Percentiles rank a stretch among this genome's conserved stretches.
Evolutionary conservation across 306 rosid genomes (phyloP).

Genomic region (Calophaca sinica): DNA sequence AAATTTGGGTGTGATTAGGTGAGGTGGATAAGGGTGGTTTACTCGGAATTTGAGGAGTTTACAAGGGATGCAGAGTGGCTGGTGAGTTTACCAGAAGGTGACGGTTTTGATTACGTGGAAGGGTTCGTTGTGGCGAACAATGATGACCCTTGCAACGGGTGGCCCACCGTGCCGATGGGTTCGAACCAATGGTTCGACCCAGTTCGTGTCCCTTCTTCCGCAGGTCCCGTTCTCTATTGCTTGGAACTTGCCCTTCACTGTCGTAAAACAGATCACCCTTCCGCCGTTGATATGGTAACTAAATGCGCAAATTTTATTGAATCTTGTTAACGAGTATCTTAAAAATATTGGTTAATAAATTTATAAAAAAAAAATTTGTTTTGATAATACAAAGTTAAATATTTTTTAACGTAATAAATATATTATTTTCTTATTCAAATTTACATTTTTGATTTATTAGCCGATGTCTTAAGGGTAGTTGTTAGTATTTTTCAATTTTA

Average conservation of each 20-base stretch:
- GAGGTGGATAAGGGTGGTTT: constrained; percentile 91
- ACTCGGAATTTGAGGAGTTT: constrained; percentile 72
- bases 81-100: constrained; percentile 65
- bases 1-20: constrained; percentile 58
- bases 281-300: constrained; percentile 74
- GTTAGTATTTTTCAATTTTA: too few species aligned
- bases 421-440: too few species aligned
- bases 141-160: constrained; percentile 72
- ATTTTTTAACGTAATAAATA: too few species aligned
- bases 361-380: too few species aligned
- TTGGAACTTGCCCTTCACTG: constrained; percentile 84
- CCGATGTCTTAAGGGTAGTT: too few species aligned
- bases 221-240: constrained; percentile 87
- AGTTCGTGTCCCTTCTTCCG: constrained; percentile 49
- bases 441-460: too few species aligned
- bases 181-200: constrained; percentile 61
- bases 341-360: too few species aligned
- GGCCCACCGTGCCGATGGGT: constrained; percentile 71
- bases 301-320: neutral
- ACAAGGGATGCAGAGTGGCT: constrained; percentile 80
- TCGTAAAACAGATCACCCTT: constrained; percentile 50
- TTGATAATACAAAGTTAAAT: too few species aligned
- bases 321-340: too few species aligned
- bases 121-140: constrained; percentile 85
- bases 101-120: constrained; percentile 92